Percentiles rank a stretch among this genome's conserved stretches.
Evolutionary conservation across 768 basidiomycete species (phyloP).

Genomic region (Gymnopilus dilepis): DNA sequence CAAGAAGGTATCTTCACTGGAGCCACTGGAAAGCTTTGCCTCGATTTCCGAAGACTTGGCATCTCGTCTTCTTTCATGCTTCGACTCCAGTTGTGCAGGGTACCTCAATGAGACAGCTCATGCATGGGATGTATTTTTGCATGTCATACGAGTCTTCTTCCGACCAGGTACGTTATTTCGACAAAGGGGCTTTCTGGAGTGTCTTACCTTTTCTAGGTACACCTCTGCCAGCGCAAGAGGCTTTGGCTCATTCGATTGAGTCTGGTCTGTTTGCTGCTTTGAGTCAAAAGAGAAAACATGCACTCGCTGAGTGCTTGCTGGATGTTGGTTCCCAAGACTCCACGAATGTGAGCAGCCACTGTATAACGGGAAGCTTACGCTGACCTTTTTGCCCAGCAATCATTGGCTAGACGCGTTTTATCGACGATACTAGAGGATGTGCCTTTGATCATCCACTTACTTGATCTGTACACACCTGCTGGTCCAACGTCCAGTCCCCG

Average conservation of each 20-base stretch:
- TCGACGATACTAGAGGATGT: slow-evolving; percentile 54
- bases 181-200: too few species aligned
- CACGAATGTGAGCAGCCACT: slow-evolving; percentile 49
- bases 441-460: slow-evolving; percentile 55
- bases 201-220: slow-evolving; percentile 43
- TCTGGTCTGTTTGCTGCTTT: slow-evolving; percentile 62
- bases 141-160: slow-evolving; percentile 50
- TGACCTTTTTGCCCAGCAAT: slow-evolving; percentile 40
- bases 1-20: slow-evolving; percentile 20
- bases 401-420: slow-evolving; percentile 55
- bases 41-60: slow-evolving; percentile 41
- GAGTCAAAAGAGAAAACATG: slow-evolving; percentile 54
- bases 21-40: slow-evolving; percentile 22
- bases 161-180: slow-evolving; percentile 42
- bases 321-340: slow-evolving; percentile 51
- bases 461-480: slow-evolving; percentile 53
- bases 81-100: slow-evolving; percentile 51
- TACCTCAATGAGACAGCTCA: slow-evolving; percentile 49
- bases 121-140: slow-evolving; percentile 58
- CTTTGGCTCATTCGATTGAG: slow-evolving; percentile 52
- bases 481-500: slow-evolving; percentile 47
- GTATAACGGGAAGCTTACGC: not conserved
- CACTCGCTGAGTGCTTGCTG: slow-evolving; percentile 62
- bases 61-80: slow-evolving; percentile 49
- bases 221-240: slow-evolving; percentile 40